Conservation (phyloP, 495 filamentous ascomycete species). For the Penicillium arizonense region DNA sequence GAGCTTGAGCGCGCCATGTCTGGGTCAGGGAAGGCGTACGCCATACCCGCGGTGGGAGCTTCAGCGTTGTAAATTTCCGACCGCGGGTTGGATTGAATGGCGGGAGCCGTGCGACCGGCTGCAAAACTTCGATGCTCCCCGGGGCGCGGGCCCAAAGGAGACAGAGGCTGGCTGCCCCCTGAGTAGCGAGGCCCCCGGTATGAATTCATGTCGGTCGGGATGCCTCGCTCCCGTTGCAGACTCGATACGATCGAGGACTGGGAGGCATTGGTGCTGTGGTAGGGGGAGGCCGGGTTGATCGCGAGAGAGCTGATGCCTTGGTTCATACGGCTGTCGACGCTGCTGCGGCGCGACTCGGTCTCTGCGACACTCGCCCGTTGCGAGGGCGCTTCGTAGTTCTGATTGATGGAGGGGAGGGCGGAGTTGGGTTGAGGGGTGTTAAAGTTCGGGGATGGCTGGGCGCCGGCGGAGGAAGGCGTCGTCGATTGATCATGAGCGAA, state of each 20-base stretch:
- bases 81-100: conserved; percentile 74
- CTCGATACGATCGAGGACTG: conserved; percentile 69
- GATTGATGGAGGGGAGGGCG: conserved; percentile 51
- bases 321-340: conserved; percentile 75
- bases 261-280: conserved; percentile 74
- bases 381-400: conserved; percentile 47
- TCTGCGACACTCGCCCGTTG: conserved; percentile 48
- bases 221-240: conserved; percentile 56
- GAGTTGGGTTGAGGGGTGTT: conserved; percentile 36
- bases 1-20: conserved; percentile 57
- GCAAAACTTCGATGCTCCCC: conserved; percentile 53
- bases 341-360: conserved; percentile 66
- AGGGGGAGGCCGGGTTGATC: conserved; percentile 65
- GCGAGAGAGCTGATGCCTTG: conserved; percentile 67
- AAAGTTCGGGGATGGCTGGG: conserved; percentile 45
- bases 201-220: conserved; percentile 49
- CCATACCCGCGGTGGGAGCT: conserved; percentile 76
- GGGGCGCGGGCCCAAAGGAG: conserved; percentile 46
- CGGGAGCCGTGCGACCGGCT: conserved; percentile 64
- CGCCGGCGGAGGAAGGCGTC: conserved; percentile 44
- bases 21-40: conserved; percentile 80
- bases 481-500: conserved; percentile 40
- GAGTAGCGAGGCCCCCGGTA: conserved; percentile 56
- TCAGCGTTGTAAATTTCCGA: conserved; percentile 76
- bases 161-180: conserved; percentile 41